phyloP scores from a whole-genome alignment of 2,329 filamentous ascomycete genomes.

The Gnomoniopsis sp. region DNA sequence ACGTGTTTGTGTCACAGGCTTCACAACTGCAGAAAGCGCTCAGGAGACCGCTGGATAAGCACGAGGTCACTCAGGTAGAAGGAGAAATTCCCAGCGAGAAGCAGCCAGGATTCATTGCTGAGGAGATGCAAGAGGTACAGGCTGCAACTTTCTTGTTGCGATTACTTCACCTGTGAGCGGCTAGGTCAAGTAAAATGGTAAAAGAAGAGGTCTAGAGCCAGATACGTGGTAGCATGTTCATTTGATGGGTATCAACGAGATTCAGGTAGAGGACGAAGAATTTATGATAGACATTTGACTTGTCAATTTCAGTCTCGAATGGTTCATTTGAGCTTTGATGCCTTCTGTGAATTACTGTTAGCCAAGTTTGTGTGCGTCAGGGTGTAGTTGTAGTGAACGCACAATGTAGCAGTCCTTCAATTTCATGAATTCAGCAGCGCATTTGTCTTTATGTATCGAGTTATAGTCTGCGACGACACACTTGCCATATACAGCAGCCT shows the following conservation, averaged over 20 bases:
- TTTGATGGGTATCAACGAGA: conserved; percentile 1
- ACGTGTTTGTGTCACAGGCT: conserved; percentile 66
- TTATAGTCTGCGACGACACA: conserved; percentile 91
- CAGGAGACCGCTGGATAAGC: conserved; percentile 72
- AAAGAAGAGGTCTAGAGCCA: background rate
- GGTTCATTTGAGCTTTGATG: conserved; percentile 13
- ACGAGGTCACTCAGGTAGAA: conserved; percentile 56
- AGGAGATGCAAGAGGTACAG: conserved; percentile 84
- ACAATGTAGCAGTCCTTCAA: conserved; percentile 89
- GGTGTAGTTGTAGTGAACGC: conserved; percentile 28
- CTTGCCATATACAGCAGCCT: conserved; percentile 86
- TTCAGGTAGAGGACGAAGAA: background rate
- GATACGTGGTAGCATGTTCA: background rate
- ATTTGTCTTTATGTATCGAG: conserved; percentile 87
- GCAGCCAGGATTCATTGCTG: conserved; percentile 62
- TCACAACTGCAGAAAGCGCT: conserved; percentile 72
- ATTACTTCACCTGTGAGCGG: conserved; percentile 11
- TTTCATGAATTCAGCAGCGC: conserved; percentile 75
- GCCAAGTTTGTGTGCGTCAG: background rate
- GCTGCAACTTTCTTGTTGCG: conserved; percentile 72
- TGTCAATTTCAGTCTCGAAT: background rate
- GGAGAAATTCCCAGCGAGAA: conserved; percentile 49
- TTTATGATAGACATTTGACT: background rate
- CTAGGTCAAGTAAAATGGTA: background rate
- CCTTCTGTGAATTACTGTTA: conserved; percentile 9